These are phyloP conservation scores for Apiotrichum brassicae DNA, from an alignment of 1,284 basidiomycete genomes.

Conservation along the genomic window DNA sequence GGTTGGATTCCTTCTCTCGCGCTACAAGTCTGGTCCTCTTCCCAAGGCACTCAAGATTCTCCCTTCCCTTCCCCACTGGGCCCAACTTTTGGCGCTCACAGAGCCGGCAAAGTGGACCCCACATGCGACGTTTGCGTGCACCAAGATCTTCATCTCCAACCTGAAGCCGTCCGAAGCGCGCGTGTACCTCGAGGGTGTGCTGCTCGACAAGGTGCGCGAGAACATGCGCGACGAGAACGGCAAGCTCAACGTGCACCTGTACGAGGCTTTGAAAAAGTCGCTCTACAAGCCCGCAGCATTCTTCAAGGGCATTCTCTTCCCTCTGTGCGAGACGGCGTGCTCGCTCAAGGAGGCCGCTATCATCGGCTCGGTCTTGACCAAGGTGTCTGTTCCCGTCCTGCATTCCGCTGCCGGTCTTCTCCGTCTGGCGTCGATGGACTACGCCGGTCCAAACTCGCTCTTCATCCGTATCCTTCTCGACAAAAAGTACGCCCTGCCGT, in stretches of 20 bases:
- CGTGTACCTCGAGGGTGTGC: slow-evolving; percentile 83
- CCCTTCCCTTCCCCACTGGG: slow-evolving; percentile 93
- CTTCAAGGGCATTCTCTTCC: slow-evolving; percentile 97
- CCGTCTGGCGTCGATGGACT: slow-evolving; percentile 93
- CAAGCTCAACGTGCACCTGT: slow-evolving; percentile 89
- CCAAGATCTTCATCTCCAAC: slow-evolving; percentile 91
- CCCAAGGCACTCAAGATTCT: slow-evolving; percentile 99
- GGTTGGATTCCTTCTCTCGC: slow-evolving; percentile 76
- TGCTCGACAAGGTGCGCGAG: slow-evolving; percentile 84
- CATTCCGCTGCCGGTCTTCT: slow-evolving; percentile 94
- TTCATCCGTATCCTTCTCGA: slow-evolving; percentile 96
- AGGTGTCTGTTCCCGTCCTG: slow-evolving; percentile 87
- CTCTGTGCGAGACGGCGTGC: slow-evolving; percentile 81
- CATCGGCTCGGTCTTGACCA: slow-evolving; percentile 82
- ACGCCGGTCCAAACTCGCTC: slow-evolving; percentile 88
- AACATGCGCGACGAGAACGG: slow-evolving; percentile 70
- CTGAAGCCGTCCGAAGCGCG: slow-evolving; percentile 96
- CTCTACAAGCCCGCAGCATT: slow-evolving; percentile 97
- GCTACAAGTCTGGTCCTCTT: slow-evolving; percentile 91
- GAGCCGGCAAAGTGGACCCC: slow-evolving; percentile 90
- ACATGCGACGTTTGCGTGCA: slow-evolving; percentile 89
- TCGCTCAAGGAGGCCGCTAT: slow-evolving; percentile 94
- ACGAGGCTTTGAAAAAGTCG: slow-evolving; percentile 83
- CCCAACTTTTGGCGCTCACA: slow-evolving; percentile 88
- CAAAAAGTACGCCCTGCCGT: slow-evolving; percentile 97